These are phyloP conservation scores for Telopea speciosissima DNA, from an alignment of 177 flowering plant genomes.

Conservation along the genomic window DNA sequence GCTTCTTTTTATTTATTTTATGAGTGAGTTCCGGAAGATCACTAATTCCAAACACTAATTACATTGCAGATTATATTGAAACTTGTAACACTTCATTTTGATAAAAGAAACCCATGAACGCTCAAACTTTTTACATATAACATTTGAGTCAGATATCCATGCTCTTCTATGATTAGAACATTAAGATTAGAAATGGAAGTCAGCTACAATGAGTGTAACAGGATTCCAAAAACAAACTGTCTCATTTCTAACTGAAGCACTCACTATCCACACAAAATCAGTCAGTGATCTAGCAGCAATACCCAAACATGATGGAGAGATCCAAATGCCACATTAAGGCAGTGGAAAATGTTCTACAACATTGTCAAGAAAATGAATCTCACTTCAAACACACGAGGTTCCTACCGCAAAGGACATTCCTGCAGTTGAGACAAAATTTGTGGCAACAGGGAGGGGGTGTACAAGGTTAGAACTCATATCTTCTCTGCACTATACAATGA, in stretches of 20 bases:
- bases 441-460: not conserved
- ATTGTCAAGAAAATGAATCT: slow-evolving; percentile 5
- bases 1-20: no score
- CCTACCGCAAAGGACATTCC: slow-evolving; percentile 42
- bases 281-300: not conserved
- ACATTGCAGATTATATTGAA: not conserved
- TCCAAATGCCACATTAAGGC: not conserved
- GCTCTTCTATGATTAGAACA: not conserved
- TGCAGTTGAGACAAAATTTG: slow-evolving; percentile 20
- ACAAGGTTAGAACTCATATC: not conserved
- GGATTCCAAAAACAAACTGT: not conserved
- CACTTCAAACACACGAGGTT: slow-evolving; percentile 31
- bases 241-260: not conserved
- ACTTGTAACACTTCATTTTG: not conserved
- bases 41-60: not conserved
- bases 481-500: not conserved
- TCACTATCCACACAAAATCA: not conserved
- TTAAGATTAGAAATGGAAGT: not conserved
- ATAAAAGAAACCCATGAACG: not conserved
- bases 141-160: not conserved
- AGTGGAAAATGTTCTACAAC: not conserved
- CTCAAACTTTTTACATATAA: not conserved
- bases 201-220: not conserved
- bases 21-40: no score
- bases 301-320: not conserved